Evolutionary conservation across 2,329 filamentous ascomycete genomes (phyloP).

Genomic region (Laburnicola sp.): DNA sequence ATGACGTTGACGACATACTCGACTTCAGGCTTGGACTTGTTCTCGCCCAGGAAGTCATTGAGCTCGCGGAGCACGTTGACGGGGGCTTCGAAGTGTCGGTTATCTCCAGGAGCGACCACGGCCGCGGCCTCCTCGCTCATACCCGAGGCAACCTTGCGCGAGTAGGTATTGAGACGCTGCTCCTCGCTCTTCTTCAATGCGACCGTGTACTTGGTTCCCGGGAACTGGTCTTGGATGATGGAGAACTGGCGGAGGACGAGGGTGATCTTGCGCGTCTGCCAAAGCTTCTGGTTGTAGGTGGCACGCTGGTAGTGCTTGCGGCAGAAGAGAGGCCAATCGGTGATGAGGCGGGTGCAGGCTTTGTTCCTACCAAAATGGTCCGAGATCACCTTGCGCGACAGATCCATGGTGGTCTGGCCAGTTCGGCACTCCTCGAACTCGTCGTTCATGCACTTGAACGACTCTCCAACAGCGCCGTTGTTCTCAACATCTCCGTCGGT

Average conservation of each 20-base stretch:
- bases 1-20: constrained; percentile 30
- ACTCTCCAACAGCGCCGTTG: constrained; percentile 18
- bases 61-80: constrained; percentile 40
- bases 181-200: constrained; percentile 43
- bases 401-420: constrained; percentile 37
- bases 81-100: constrained; percentile 39
- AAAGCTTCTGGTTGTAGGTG: constrained; percentile 41
- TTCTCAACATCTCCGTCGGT: neutral
- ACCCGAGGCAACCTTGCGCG: constrained; percentile 25
- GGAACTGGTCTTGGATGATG: constrained; percentile 34
- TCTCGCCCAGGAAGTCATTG: constrained; percentile 23
- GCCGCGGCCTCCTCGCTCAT: constrained; percentile 14
- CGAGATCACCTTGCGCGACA: constrained; percentile 46
- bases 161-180: constrained; percentile 35
- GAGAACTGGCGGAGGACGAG: constrained; percentile 41
- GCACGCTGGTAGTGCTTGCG: constrained; percentile 48
- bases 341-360: constrained; percentile 36
- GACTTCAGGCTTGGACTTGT: constrained; percentile 26
- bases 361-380: constrained; percentile 48
- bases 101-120: constrained; percentile 12
- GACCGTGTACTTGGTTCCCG: constrained; percentile 38
- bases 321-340: constrained; percentile 42
- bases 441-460: constrained; percentile 39
- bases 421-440: constrained; percentile 35
- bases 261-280: constrained; percentile 40